A percentile compares a stretch with the other conserved stretches of the same genome.
These are phyloP conservation scores for Singerocomus inundabilis DNA, from an alignment of 1,284 basidiomycete species.

Conservation along the genomic window DNA sequence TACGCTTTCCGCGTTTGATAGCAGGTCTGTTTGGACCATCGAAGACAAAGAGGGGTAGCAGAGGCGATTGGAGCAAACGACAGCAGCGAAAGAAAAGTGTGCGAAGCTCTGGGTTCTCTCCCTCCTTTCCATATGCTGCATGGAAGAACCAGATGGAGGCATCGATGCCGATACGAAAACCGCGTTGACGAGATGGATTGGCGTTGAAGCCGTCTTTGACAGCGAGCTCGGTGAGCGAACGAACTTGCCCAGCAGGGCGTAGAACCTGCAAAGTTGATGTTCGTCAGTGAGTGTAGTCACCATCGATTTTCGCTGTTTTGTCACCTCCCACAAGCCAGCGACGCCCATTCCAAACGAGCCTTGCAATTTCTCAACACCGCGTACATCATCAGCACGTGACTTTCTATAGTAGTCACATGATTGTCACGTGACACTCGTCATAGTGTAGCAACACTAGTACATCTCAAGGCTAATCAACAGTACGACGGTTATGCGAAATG, in stretches of 20 bases:
- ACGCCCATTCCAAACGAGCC: slow-evolving; percentile 42
- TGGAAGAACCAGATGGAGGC: slow-evolving; percentile 84
- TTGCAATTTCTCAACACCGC: not conserved
- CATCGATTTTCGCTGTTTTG: not conserved
- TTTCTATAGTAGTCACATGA: slow-evolving; percentile 7
- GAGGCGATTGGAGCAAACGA: slow-evolving; percentile 72
- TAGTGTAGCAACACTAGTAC: no score
- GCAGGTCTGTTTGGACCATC: slow-evolving; percentile 86
- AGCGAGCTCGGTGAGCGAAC: slow-evolving; percentile 67
- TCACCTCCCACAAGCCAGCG: slow-evolving; percentile 45
- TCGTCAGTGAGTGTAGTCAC: not conserved
- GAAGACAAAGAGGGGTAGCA: slow-evolving; percentile 91
- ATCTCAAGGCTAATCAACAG: no score
- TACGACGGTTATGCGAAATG: slow-evolving; percentile 49
- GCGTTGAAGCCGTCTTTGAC: slow-evolving; percentile 67
- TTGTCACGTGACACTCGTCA: not conserved
- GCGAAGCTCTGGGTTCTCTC: slow-evolving; percentile 75
- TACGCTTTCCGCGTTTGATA: slow-evolving; percentile 77
- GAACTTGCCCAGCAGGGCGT: slow-evolving; percentile 56
- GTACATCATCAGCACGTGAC: slow-evolving; percentile 10
- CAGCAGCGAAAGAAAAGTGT: slow-evolving; percentile 76
- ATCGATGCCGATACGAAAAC: slow-evolving; percentile 74
- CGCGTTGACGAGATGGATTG: slow-evolving; percentile 56
- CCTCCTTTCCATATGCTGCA: slow-evolving; percentile 68
- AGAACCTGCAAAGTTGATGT: slow-evolving; percentile 46